These are phyloP conservation scores for Metschnikowia rubicola DNA, from an alignment of 805 yeast genomes.

Conservation along the genomic window DNA sequence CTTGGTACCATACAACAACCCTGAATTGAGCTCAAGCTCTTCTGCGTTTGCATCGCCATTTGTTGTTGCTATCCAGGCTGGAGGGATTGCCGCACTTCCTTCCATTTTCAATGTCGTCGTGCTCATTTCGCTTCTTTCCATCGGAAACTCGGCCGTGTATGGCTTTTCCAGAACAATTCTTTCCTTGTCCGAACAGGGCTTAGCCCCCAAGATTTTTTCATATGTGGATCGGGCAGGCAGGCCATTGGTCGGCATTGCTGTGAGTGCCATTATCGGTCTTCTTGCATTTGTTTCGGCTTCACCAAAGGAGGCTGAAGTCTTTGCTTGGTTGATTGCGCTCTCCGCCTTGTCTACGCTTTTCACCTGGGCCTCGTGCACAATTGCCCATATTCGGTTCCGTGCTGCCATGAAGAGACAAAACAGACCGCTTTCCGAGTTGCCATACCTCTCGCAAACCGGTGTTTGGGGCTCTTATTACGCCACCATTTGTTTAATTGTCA, in stretches of 20 bases:
- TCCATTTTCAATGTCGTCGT: conserved; percentile 43
- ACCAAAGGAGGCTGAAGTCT: conserved; percentile 33
- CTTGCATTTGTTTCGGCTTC: conserved; percentile 41
- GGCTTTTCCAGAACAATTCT: conserved; percentile 42
- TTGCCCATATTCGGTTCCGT: conserved; percentile 41
- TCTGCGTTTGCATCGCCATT: conserved; percentile 40
- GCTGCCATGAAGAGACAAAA: conserved; percentile 39
- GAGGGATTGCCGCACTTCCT: conserved; percentile 40
- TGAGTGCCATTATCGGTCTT: conserved; percentile 33
- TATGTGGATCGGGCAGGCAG: conserved; percentile 41
- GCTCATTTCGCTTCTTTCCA: conserved; percentile 38
- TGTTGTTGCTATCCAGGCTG: conserved; percentile 40
- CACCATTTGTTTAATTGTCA: conserved; percentile 20
- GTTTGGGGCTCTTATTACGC: conserved; percentile 26
- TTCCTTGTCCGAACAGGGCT: conserved; percentile 38
- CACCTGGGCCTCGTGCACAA: conserved; percentile 41
- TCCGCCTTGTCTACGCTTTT: conserved; percentile 41
- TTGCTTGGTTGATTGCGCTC: conserved; percentile 41
- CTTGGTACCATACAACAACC: conserved; percentile 33
- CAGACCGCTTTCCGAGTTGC: conserved; percentile 45
- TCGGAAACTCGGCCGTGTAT: conserved; percentile 43
- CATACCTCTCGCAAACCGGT: conserved; percentile 52
- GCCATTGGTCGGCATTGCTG: conserved; percentile 36
- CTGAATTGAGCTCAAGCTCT: conserved; percentile 24
- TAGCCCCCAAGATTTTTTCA: conserved; percentile 33